Percentiles rank a stretch among this genome's conserved stretches.
phyloP scores from a whole-genome alignment of 345 rosid species.

The Pugionium dolabratum region DNA sequence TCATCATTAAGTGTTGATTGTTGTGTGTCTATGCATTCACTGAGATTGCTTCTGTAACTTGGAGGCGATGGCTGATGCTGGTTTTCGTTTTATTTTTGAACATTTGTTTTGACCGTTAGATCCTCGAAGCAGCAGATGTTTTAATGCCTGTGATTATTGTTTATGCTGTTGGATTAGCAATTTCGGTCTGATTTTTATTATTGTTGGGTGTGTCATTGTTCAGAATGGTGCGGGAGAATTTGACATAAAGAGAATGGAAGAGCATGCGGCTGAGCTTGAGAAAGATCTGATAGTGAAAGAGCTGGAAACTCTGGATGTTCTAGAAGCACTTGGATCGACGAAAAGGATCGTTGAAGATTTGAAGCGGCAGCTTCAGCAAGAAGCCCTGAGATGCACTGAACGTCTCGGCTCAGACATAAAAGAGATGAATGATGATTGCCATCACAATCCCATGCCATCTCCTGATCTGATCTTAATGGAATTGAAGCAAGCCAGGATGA shows the following conservation, averaged over 20 bases:
- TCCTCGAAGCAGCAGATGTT: neutral
- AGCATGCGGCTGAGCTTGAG: slow-evolving; percentile 83
- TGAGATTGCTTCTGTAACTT: slow-evolving; percentile 2
- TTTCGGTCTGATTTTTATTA: neutral
- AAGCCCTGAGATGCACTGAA: slow-evolving; percentile 65
- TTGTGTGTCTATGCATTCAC: neutral
- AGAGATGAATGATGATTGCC: slow-evolving; percentile 56
- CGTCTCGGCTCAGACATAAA: slow-evolving; percentile 46
- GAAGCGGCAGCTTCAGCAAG: slow-evolving; percentile 81
- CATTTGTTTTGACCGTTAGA: too few relatives aligned
- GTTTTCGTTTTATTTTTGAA: neutral
- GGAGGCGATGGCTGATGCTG: neutral
- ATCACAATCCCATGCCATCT: slow-evolving; percentile 47
- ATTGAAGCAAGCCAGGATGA: slow-evolving; percentile 82
- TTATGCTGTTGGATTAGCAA: neutral
- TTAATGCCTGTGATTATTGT: neutral
- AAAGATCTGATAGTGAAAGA: slow-evolving; percentile 93
- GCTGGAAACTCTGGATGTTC: slow-evolving; percentile 84
- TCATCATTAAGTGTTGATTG: neutral
- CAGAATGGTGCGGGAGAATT: slow-evolving; percentile 61
- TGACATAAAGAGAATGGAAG: slow-evolving; percentile 89
- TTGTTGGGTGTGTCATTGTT: slow-evolving; percentile 4
- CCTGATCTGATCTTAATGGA: slow-evolving; percentile 81
- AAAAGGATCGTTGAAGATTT: slow-evolving; percentile 85
- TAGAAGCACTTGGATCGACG: slow-evolving; percentile 85